A percentile compares a stretch with the other conserved stretches of the same genome.
Evolutionary conservation across 371 early-diverging fungal genomes (phyloP).

Genomic region (Chytridium lagenaria): DNA sequence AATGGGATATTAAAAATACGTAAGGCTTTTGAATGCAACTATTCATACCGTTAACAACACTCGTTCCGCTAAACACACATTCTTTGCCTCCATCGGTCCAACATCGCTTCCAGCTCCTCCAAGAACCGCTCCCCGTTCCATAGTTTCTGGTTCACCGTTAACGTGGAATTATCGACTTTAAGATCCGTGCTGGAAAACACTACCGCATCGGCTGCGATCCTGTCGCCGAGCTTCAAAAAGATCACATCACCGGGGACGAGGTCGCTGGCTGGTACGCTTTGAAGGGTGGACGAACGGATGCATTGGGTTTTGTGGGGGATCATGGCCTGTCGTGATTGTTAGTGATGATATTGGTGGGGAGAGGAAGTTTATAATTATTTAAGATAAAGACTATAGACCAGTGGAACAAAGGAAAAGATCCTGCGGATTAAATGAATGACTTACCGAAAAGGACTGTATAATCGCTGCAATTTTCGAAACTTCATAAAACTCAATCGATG

Average conservation of each 20-base stretch:
- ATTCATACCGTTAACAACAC: slow-evolving; percentile 44
- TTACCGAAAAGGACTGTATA: slow-evolving; percentile 49
- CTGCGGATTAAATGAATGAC: no score
- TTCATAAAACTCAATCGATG: slow-evolving; percentile 57
- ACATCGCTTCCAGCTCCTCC: slow-evolving; percentile 25
- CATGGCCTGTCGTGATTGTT: slow-evolving; percentile 22
- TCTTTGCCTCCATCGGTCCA: slow-evolving; percentile 51
- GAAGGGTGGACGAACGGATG: slow-evolving; percentile 28
- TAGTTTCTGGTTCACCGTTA: slow-evolving; percentile 62
- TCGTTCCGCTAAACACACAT: slow-evolving; percentile 54
- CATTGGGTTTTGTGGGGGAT: slow-evolving; percentile 39
- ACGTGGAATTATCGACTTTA: slow-evolving; percentile 54
- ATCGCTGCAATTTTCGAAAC: slow-evolving; percentile 50
- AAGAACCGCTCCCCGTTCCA: slow-evolving; percentile 27
- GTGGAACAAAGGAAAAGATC: no score
- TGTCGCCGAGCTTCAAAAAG: slow-evolving; percentile 53
- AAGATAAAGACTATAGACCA: no score
- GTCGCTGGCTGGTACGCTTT: slow-evolving; percentile 27
- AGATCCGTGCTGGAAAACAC: slow-evolving; percentile 49
- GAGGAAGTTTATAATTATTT: neutral
- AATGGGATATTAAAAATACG: no score
- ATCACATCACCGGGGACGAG: slow-evolving; percentile 59
- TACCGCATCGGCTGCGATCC: slow-evolving; percentile 59
- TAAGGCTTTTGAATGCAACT: no score
- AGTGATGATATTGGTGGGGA: neutral